A percentile compares a stretch with the other conserved stretches of the same genome.
phyloP scores from a whole-genome alignment of 192 early-diverging fungal genomes.

The Cladochytrium replicatum region DNA sequence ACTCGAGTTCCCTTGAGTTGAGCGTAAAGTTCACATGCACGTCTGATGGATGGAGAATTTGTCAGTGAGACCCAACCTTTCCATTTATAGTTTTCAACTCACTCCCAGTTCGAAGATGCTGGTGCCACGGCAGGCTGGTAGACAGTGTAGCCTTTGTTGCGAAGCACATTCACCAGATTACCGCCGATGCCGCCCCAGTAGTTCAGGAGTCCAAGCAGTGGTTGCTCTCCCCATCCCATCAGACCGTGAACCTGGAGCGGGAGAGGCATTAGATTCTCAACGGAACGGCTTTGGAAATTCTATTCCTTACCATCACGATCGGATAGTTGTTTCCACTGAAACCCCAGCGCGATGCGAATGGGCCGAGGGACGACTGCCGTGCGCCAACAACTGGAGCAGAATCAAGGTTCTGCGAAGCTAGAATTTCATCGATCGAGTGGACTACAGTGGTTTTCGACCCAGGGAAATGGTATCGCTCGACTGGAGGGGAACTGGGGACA shows the following conservation, averaged over 20 bases:
- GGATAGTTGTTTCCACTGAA: conserved; percentile 15
- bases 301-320: conserved; percentile 14
- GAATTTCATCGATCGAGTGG: too few species aligned
- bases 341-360: conserved; percentile 5
- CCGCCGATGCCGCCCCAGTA: conserved; percentile 15
- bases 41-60: too few species aligned
- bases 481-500: too few species aligned
- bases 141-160: conserved; percentile 8
- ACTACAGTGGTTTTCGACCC: too few species aligned
- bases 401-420: too few species aligned
- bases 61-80: too few species aligned
- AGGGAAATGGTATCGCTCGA: too few species aligned
- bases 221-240: conserved; percentile 16
- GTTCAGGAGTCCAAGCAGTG: conserved; percentile 7
- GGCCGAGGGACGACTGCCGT: too few species aligned
- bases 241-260: conserved; percentile 17
- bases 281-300: too few species aligned
- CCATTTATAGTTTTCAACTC: too few species aligned
- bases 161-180: conserved; percentile 7
- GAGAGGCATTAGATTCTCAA: too few species aligned
- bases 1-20: conserved; percentile 11
- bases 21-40: conserved; percentile 21
- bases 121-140: conserved; percentile 10
- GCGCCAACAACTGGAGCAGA: too few species aligned
- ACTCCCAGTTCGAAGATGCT: conserved; percentile 13